Evolutionary conservation across 768 basidiomycete species (phyloP).

Genomic region (Candolleomyces aberdarensis): DNA sequence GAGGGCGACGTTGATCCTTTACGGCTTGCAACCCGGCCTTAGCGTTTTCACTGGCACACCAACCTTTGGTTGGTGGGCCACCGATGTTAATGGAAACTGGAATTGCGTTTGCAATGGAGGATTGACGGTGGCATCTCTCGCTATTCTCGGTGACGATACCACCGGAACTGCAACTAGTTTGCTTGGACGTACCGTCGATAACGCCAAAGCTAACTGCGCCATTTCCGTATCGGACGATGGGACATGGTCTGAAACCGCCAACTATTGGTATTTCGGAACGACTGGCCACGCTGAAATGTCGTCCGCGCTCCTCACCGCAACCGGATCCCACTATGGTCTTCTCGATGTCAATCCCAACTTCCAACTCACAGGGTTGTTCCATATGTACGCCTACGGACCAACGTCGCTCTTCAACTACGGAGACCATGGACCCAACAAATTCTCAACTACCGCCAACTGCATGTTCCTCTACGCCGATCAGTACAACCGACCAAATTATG

Average conservation of each 20-base stretch:
- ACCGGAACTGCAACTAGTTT: constrained; percentile 68
- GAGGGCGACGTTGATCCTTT: constrained; percentile 65
- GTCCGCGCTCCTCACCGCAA: constrained; percentile 77
- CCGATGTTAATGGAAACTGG: constrained; percentile 82
- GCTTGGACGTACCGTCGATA: constrained; percentile 67
- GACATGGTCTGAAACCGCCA: constrained; percentile 90
- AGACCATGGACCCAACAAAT: constrained; percentile 94
- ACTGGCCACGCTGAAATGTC: constrained; percentile 90
- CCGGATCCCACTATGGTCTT: constrained; percentile 81
- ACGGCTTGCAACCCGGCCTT: constrained; percentile 70
- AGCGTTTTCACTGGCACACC: constrained; percentile 41
- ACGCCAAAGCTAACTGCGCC: constrained; percentile 78
- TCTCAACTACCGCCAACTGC: constrained; percentile 88
- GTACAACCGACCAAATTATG: constrained; percentile 70
- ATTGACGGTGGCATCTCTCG: constrained; percentile 86
- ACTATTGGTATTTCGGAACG: constrained; percentile 96
- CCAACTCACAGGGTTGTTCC: constrained; percentile 74
- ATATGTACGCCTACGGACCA: constrained; percentile 84
- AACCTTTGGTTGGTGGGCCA: constrained; percentile 75
- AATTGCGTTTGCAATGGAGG: constrained; percentile 95
- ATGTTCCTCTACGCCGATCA: constrained; percentile 75
- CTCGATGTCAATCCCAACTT: constrained; percentile 67
- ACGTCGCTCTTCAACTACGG: constrained; percentile 82
- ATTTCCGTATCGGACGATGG: constrained; percentile 65
- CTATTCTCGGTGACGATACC: constrained; percentile 82